phyloP scores from a whole-genome alignment of 2,329 filamentous ascomycete species.

The Colletotrichum tanaceti region DNA sequence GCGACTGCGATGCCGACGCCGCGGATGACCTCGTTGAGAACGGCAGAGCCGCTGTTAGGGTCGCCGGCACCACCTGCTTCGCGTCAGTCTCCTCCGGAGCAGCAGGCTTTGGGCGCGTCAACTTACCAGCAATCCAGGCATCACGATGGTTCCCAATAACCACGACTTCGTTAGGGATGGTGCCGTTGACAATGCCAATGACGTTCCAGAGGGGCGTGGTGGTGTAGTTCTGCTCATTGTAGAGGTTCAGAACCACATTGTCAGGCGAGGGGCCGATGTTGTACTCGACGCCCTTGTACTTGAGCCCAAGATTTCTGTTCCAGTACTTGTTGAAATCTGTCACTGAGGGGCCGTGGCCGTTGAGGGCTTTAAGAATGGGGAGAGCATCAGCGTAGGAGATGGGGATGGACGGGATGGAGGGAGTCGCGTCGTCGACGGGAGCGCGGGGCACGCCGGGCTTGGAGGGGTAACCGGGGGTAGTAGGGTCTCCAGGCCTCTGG shows the following conservation, averaged over 20 bases:
- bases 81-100: not conserved
- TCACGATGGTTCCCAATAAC: constrained; percentile 94
- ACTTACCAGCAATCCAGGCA: constrained; percentile 76
- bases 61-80: constrained; percentile 79
- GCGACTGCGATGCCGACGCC: constrained; percentile 78
- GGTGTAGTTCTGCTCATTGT: constrained; percentile 84
- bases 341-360: constrained; percentile 85
- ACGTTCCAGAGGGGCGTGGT: constrained; percentile 90
- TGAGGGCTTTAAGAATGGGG: constrained; percentile 88
- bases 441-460: constrained; percentile 86
- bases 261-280: constrained; percentile 86
- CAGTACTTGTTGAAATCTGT: constrained; percentile 79
- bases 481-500: constrained; percentile 76
- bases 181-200: constrained; percentile 91
- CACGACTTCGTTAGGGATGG: constrained; percentile 84
- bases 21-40: constrained; percentile 81
- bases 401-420: constrained; percentile 89
- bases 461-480: constrained; percentile 92
- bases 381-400: constrained; percentile 90
- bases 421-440: constrained; percentile 76
- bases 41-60: constrained; percentile 84
- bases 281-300: constrained; percentile 85
- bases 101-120: not conserved
- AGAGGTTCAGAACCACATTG: constrained; percentile 75
- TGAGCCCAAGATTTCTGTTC: constrained; percentile 76